Evolutionary conservation across 768 basidiomycete genomes (phyloP), one percentile per base, ranked within the genome.

Genomic region (Boletus subcaerulescens): DNA sequence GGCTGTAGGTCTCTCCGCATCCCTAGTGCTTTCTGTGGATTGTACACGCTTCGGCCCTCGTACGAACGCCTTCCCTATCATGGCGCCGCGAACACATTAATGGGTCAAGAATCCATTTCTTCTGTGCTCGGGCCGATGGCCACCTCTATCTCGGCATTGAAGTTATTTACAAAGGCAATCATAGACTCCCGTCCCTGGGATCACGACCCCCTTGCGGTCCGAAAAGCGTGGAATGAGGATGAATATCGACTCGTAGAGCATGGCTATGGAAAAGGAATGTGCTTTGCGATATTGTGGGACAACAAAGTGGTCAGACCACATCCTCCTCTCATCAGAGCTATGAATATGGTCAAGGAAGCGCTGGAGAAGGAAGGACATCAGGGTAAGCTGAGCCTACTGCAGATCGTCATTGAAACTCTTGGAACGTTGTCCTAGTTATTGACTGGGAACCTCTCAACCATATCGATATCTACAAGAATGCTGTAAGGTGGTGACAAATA

Each of bases 121-220:
- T 90, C 90, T 3, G 87, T 92, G 29, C 76, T 92, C 11, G 92
- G 92, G 0, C 92, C 92, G 4, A 91, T 55, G 72, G 68, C 35
- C 82, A 81, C 35, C 63, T 93, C 60, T 81, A 80, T 65, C 56
- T 72, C 10, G 85, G 93, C 71, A 77, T 81, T 70, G 76, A 86
- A 68, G 75, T 78, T 20, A 74, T 94, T 58, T 32, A 63, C 86
- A 18, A 80, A 76, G 57, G 67, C 73, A 11, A 72, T 59, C 31
- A 46, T 60, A 24, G 52, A 57, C 39, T 54, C 60, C 14, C 50
- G 79, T 53, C 85, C 90, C 5, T 92, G 90, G 90, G 60, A 76
- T 17, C 77, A 71, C 42, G 91, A 92, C 62, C 84, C 89, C 0
- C 67, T 81, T 50, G 78, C 74, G 1, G 68, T 82, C 8, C 76